Conservation (phyloP, 345 rosid genomes). For the Triadica sebifera region DNA sequence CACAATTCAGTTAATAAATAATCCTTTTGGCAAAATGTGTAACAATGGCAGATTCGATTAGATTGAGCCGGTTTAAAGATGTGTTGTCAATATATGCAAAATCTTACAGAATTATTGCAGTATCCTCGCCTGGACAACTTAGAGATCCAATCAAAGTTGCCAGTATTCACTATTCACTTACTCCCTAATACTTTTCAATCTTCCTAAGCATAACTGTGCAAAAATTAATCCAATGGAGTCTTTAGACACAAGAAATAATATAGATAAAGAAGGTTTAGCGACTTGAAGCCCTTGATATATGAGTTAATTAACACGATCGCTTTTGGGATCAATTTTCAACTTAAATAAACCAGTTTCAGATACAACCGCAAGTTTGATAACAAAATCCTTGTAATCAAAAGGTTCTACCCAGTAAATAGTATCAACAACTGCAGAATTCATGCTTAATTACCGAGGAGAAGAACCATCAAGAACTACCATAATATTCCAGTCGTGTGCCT, state of each 20-base stretch:
- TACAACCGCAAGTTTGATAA: not conserved
- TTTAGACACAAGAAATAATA: not conserved
- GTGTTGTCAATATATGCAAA: too few species aligned
- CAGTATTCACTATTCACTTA: not conserved
- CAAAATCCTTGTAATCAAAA: not conserved
- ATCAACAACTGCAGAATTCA: not conserved
- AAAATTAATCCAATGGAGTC: not conserved
- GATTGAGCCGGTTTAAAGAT: too few species aligned
- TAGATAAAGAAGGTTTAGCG: not conserved
- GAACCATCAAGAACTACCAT: too few species aligned
- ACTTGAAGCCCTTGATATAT: not conserved
- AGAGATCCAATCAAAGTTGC: not conserved
- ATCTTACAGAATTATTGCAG: not conserved
- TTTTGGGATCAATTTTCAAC: not conserved
- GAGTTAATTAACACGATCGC: too few species aligned
- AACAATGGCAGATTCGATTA: too few species aligned
- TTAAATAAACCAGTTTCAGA: not conserved
- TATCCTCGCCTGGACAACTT: not conserved
- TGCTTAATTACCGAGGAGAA: conserved; percentile 55
- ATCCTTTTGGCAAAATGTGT: too few species aligned
- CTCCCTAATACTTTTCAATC: too few species aligned
- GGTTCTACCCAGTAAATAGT: not conserved
- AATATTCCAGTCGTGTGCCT: too few species aligned
- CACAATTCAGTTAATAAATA: too few species aligned
- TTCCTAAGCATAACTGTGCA: not conserved